Percentiles rank a stretch among this genome's conserved stretches.
Evolutionary conservation across 2,329 filamentous ascomycete genomes (phyloP).

Genomic region (Microsporum audouinii): DNA sequence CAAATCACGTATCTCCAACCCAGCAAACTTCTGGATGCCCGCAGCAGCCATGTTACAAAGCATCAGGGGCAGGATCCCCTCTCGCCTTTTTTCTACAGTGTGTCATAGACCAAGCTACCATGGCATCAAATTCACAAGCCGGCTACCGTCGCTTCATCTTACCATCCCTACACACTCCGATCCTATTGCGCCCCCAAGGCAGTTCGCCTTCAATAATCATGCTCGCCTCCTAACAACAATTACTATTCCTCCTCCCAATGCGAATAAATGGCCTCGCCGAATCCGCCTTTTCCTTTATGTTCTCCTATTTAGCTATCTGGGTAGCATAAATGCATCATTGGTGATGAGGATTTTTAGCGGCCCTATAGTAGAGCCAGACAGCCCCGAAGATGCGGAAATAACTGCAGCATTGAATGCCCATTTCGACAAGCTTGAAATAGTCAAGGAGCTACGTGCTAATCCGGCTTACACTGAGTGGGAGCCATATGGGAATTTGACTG

Average conservation of each 20-base stretch:
- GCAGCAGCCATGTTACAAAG: neutral
- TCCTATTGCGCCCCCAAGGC: neutral
- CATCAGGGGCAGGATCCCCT: neutral
- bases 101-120: neutral
- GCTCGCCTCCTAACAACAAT: conserved; percentile 6
- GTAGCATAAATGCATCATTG: conserved; percentile 10
- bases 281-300: conserved; percentile 22
- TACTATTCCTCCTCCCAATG: neutral
- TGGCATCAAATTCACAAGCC: neutral
- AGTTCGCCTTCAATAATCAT: neutral
- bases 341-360: neutral
- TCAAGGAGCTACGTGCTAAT: conserved; percentile 28
- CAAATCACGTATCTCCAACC: neutral
- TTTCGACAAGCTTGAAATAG: conserved; percentile 28
- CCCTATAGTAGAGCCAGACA: conserved; percentile 22
- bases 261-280: conserved; percentile 26
- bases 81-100: neutral
- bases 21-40: neutral
- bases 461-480: conserved; percentile 31
- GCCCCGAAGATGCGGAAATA: conserved; percentile 23
- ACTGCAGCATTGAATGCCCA: conserved; percentile 22
- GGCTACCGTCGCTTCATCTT: neutral
- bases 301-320: conserved; percentile 25
- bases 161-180: neutral
- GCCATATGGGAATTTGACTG: conserved; percentile 28